Base-by-base conservation (phyloP, 2,329 filamentous ascomycete species). In the Xylariaceae sp. region DNA sequence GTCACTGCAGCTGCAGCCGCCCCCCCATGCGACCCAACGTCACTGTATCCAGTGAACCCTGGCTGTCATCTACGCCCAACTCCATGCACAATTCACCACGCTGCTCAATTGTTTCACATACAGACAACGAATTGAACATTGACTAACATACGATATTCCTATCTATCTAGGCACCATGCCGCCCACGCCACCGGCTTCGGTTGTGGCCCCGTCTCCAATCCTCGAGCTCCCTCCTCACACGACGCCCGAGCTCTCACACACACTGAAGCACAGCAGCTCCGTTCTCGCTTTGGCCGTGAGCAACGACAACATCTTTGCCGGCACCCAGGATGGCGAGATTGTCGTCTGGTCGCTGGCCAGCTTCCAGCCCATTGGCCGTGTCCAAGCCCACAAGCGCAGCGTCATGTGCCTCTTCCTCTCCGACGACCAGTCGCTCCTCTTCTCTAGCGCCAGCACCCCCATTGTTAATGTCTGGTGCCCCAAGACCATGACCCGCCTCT, bases 381-480 rank as follows among this genome's bases (percentile, higher is more conserved):
- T 97, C 17, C 88, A 94, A 67, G 94, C 90, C 5, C 94, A 99
- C 73, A 88, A 90, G 66, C 89, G 94, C 50, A 96, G 90, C 66
- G 89, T 99, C 18, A 83, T 99, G 44, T 90, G 87, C 51, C 79
- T 99, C 3, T 88, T 85, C 66, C 78, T 99, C 22, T 92, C 89
- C 9, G 79, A 84, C 47, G 86, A 95, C 68, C 78, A 83, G 56
- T 78, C 77, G 14, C 77, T 96, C 31, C 81, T 99, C 10, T 93
- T 99, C 70, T 97, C 93, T 11, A 95, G 89, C 62, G 93, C 91
- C 10, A 92, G 91, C 60, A 94, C 99, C 66, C 89, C 93, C 1
- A 88, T 97, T 53, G 87, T 97, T 66, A 97, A 96, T 68, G 90
- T 96, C 40, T 99, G 94, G 94, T 87, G 85, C 62, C 89, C 92